Evolutionary conservation across 495 filamentous ascomycete genomes (phyloP), one percentile per base, ranked within the genome.

Genomic region (Bacidia rubella): DNA sequence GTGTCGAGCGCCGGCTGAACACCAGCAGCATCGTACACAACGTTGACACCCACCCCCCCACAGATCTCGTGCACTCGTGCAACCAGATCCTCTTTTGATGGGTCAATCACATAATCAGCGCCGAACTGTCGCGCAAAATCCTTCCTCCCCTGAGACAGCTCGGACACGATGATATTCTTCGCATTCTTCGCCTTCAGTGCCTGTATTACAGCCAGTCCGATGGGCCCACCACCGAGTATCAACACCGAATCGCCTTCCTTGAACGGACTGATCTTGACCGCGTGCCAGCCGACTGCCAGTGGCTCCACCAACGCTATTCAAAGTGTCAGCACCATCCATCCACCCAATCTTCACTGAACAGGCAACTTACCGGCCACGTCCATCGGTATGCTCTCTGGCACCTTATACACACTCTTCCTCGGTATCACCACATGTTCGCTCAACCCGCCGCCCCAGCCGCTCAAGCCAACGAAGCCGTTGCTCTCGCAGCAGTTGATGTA

Each of bases 221-320:
- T 79, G 0, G 81, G 79, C 0, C 79, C 81, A 2, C 72, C 78
- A 19, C 81, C 81, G 9, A 82, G 59, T 22, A 85, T 65, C 17
- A 84, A 60, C 2, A 71, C 71, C 2, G 66, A 66, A 48, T 77
- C 67, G n/a, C 66, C 66, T 15, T 61, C 52, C 50, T 79, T 71
- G 57, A 79, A 68, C 0, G 72, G 68, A 15, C 70, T 73, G 41
- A 70, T 61, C 17, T 72, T 74, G 39, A 83, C 73, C n/a, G 78
- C 78, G 61, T 84, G 79, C 79, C 79, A 84, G 49, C 71, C 81
- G 3, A 83, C 80, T 10, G 77, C 65, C 0, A 84, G 65, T 0
- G 81, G 81, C 52, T 85, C 80, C 42, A 82, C 64, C 17, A 80
- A 64, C 2, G 79, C 77, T 66, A 60, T 17, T 35, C 5, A 35